Conservation (phyloP, 768 basidiomycete species). For the Amanita polypyramis region DNA sequence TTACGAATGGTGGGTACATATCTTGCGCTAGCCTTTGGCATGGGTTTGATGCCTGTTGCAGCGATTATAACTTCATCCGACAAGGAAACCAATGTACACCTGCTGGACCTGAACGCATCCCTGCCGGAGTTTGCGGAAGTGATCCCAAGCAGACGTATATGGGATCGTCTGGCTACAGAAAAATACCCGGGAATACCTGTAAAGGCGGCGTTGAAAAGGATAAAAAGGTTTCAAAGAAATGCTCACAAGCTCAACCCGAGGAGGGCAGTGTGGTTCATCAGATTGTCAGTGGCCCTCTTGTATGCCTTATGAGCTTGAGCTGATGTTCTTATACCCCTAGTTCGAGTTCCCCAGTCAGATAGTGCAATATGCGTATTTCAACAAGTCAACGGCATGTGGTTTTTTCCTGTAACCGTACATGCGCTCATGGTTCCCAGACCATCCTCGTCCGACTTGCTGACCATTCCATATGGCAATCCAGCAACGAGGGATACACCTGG, state of each 20-base stretch:
- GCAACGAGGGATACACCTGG: constrained; percentile 94
- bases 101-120: constrained; percentile 81
- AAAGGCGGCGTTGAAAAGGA: constrained; percentile 65
- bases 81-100: constrained; percentile 69
- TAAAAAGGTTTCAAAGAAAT: constrained; percentile 56
- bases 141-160: constrained; percentile 50
- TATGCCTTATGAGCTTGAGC: background rate
- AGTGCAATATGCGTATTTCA: constrained; percentile 78
- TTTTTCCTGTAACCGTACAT: background rate
- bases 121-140: constrained; percentile 53
- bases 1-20: constrained; percentile 70
- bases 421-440: constrained; percentile 34
- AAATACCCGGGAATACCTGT: constrained; percentile 91
- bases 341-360: constrained; percentile 58
- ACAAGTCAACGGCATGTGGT: constrained; percentile 50
- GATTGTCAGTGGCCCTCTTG: constrained; percentile 33
- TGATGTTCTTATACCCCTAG: constrained; percentile 22
- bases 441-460: constrained; percentile 76
- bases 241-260: constrained; percentile 69
- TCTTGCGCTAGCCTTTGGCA: background rate
- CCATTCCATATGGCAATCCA: constrained; percentile 82
- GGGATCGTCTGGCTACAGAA: constrained; percentile 88
- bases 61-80: constrained; percentile 85
- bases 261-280: constrained; percentile 75
- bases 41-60: constrained; percentile 19